Evolutionary conservation across 2,329 filamentous ascomycete species (phyloP), one percentile per base, ranked within the genome.

Genomic region (Aureobasidium mangrovei): DNA sequence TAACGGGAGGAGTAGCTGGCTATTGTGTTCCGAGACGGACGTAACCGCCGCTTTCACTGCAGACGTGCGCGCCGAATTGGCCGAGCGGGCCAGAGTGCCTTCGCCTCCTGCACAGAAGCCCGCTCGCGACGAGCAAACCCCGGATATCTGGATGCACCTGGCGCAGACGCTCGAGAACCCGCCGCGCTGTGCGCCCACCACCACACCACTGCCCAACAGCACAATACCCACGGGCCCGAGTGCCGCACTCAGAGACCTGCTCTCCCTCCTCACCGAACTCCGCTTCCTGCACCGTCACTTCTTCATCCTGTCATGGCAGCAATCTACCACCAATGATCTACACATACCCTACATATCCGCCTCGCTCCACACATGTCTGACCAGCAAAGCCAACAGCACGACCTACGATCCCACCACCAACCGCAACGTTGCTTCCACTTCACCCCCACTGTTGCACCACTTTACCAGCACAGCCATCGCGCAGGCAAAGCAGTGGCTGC

Each of bases 21-120:
- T 63, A 4, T 59, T 67, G 18, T 59, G 60, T 33, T 60, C 61
- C 4, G 64, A 66, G 35, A 52, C 60, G 33, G 64, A 67, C 44
- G 62, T 66, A 3, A 65, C 64, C 2, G 36, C 42, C 7, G 36
- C 33, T 1, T 54, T 54, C 10, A 54, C 53, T 0, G 3, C 4
- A 27, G 24, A 35, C 5, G 53, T 54, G 1, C 26, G 53, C 26
- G 24, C 28, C 9, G 53, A 54, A 29, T 12, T 54, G 6, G 29
- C 5, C 18, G 4, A 12, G 4, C 31, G 18, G 9, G 43, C 7
- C 9, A 35, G 9, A 40, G 18, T 28, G 38, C 38, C n/a, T 41
- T 24, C 29, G 4, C 36, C 5, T 26, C 18, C 8, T 3, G 18
- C 46, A 32, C 2, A 28, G 39, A 8, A 40, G 2, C 9, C 3